A percentile compares a stretch with the other conserved stretches of the same genome.
Conservation (phyloP, 192 early-diverging fungal genomes). For the Coemansia javaensis region DNA sequence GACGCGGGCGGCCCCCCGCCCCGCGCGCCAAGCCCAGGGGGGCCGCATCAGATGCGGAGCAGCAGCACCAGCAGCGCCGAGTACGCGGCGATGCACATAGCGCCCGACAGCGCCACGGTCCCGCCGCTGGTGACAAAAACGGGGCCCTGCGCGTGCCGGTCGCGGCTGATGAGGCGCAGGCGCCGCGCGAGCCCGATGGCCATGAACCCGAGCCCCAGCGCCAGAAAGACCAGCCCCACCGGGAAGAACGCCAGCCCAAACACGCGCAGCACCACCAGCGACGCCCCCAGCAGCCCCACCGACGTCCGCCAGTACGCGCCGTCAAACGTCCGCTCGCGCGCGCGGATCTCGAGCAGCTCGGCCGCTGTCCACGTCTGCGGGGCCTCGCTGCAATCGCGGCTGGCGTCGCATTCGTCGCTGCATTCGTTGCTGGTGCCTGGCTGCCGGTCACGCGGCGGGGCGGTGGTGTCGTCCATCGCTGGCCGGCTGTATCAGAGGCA, state of each 20-base stretch:
- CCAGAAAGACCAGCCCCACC: constrained; percentile 46
- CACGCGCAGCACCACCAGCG: constrained; percentile 41
- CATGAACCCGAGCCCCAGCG: constrained; percentile 37
- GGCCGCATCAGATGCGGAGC: constrained; percentile 14
- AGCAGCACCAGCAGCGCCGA: constrained; percentile 35
- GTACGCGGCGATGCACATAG: constrained; percentile 39
- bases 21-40: not conserved
- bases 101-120: constrained; percentile 28
- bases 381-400: constrained; percentile 7
- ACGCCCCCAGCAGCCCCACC: constrained; percentile 43
- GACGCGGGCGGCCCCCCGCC: too few relatives aligned
- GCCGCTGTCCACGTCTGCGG: constrained; percentile 36
- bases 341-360: constrained; percentile 48
- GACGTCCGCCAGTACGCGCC: constrained; percentile 51
- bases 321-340: constrained; percentile 49
- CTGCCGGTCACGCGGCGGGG: too few relatives aligned
- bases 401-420: not conserved
- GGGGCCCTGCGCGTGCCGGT: constrained; percentile 28
- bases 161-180: constrained; percentile 19
- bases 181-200: constrained; percentile 41
- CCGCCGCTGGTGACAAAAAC: constrained; percentile 35
- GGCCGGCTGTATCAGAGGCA: too few relatives aligned
- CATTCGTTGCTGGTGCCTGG: not conserved
- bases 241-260: constrained; percentile 44
- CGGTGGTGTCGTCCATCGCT: too few relatives aligned